Evolutionary conservation across 768 basidiomycete species (phyloP).

Genomic region (Pisolithus albus): DNA sequence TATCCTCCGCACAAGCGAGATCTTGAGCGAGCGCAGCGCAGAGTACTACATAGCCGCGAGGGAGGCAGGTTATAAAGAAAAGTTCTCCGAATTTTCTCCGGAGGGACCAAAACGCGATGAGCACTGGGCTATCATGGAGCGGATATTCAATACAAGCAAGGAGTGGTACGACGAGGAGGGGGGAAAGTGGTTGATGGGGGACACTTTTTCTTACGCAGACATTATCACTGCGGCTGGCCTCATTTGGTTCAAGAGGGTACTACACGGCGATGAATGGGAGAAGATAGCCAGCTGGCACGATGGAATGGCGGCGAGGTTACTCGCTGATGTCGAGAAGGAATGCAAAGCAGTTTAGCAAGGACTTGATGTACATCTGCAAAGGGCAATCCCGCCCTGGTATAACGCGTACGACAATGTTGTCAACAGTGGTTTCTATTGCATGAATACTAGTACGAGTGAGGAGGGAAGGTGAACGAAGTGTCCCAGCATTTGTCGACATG

Average conservation of each 20-base stretch:
- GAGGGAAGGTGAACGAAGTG: constrained; percentile 20
- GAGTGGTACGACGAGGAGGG: constrained; percentile 16
- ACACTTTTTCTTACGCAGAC: constrained; percentile 26
- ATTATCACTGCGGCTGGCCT: constrained; percentile 14
- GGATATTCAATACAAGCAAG: constrained; percentile 5
- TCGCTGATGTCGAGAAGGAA: constrained; percentile 21
- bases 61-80: constrained; percentile 24
- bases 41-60: constrained; percentile 35
- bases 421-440: no score
- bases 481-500: constrained; percentile 59
- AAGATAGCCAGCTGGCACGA: constrained; percentile 18
- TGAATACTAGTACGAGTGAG: no score
- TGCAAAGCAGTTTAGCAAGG: constrained; percentile 10
- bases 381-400: no score
- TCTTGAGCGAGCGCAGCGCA: constrained; percentile 30
- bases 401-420: no score
- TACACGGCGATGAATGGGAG: constrained; percentile 20
- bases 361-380: no score
- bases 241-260: constrained; percentile 15
- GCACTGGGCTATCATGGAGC: constrained; percentile 20
- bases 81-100: constrained; percentile 32
- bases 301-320: constrained; percentile 19
- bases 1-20: constrained; percentile 16
- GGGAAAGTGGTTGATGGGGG: constrained; percentile 26
- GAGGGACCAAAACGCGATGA: constrained; percentile 27